Percentiles rank a stretch among this genome's conserved stretches.
Conservation (phyloP, 208 protist species). For the Leishmania lainsoni region DNA sequence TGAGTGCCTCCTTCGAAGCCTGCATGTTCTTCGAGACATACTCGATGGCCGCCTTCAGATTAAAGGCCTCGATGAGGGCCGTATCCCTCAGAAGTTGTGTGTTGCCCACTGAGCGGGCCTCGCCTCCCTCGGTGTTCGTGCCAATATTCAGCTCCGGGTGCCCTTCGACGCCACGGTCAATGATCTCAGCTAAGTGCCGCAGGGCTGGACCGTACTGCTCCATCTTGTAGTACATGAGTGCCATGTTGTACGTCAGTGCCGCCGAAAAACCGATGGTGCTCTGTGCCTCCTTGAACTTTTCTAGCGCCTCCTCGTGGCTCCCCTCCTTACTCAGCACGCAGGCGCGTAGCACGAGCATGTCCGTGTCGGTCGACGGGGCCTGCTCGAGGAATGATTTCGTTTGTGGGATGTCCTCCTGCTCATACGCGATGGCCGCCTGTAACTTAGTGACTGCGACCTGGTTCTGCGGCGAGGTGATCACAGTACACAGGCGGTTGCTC, state of each 20-base stretch:
- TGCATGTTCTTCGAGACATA: conserved; percentile 92
- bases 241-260: conserved; percentile 96
- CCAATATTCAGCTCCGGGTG: conserved; percentile 96
- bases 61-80: conserved; percentile 97
- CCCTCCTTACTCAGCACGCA: conserved; percentile 93
- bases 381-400: conserved; percentile 92
- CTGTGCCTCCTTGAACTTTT: conserved; percentile 94
- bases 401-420: conserved; percentile 91
- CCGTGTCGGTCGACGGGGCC: conserved; percentile 78
- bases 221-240: conserved; percentile 95
- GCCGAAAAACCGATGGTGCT: conserved; percentile 87
- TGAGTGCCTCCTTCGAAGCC: conserved; percentile 94
- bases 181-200: conserved; percentile 96
- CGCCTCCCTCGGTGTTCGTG: conserved; percentile 91
- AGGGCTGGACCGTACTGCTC: conserved; percentile 94
- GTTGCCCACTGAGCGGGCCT: conserved; percentile 96
- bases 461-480: conserved; percentile 88
- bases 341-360: conserved; percentile 87
- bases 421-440: conserved; percentile 92
- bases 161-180: conserved; percentile 94
- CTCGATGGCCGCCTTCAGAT: conserved; percentile 97
- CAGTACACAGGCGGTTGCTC: conserved; percentile 77
- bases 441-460: conserved; percentile 84
- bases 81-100: conserved; percentile 95
- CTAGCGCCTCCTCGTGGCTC: conserved; percentile 92